These are phyloP conservation scores for Diaporthe sp. DNA, from an alignment of 2,329 filamentous ascomycete species.

Conservation along the genomic window DNA sequence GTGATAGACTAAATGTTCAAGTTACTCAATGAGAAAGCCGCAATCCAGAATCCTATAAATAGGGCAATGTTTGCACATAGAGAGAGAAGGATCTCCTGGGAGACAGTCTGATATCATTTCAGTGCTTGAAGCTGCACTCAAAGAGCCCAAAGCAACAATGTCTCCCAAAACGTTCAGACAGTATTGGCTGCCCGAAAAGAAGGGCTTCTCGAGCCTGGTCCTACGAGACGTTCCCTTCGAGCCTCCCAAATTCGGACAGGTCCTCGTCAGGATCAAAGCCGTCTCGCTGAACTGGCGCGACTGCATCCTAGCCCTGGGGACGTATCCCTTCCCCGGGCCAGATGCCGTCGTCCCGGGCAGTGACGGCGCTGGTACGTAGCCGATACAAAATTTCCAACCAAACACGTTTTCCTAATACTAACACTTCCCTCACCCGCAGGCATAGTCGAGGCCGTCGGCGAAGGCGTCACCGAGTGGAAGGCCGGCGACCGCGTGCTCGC, in stretches of 20 bases:
- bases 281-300: conserved; percentile 70
- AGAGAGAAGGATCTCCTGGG: background rate
- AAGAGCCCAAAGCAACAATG: background rate
- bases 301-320: conserved; percentile 63
- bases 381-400: too few relatives aligned
- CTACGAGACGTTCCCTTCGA: background rate
- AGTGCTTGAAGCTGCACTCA: background rate
- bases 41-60: background rate
- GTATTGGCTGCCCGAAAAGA: background rate
- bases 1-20: background rate
- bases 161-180: background rate
- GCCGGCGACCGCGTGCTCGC: conserved; percentile 2
- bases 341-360: conserved; percentile 64
- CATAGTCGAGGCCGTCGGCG: background rate
- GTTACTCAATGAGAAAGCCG: background rate
- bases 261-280: conserved; percentile 75
- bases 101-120: background rate
- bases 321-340: conserved; percentile 61
- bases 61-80: background rate
- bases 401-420: background rate
- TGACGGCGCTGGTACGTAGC: conserved; percentile 64
- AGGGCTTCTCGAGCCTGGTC: background rate
- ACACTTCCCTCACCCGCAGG: background rate
- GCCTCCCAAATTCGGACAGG: conserved; percentile 55
- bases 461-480: conserved; percentile 1